A percentile compares a stretch with the other conserved stretches of the same genome.
phyloP scores from a whole-genome alignment of 116 monocot genomes.

The Iris pallida region DNA sequence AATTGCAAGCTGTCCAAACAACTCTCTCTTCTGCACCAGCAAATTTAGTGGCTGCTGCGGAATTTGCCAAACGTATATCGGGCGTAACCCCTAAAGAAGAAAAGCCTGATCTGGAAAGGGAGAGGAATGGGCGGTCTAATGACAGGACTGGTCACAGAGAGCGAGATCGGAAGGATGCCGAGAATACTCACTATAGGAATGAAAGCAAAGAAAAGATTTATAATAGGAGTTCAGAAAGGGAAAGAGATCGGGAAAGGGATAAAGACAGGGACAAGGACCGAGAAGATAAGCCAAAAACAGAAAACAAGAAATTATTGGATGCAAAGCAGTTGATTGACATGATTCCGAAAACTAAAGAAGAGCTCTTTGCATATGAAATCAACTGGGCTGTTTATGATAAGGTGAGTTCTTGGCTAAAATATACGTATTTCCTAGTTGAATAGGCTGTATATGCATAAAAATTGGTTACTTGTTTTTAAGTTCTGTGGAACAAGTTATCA shows the following conservation, averaged over 20 bases:
- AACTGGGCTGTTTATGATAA: conserved; percentile 95
- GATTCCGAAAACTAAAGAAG: conserved; percentile 97
- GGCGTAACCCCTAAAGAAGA: conserved; percentile 62
- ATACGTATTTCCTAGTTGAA: no score
- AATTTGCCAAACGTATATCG: conserved; percentile 90
- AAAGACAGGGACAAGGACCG: no score
- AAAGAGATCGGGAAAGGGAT: conserved; percentile 38
- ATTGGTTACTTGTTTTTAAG: no score
- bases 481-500: no score
- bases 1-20: conserved; percentile 65
- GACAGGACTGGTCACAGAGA: conserved; percentile 58
- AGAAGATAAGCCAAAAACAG: conserved; percentile 48
- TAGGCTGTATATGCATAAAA: no score
- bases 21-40: conserved; percentile 36
- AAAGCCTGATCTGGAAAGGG: conserved; percentile 58
- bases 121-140: conserved; percentile 45
- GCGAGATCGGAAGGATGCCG: conserved; percentile 37
- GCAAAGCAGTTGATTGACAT: conserved; percentile 98
- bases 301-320: conserved; percentile 87
- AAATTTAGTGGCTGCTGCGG: conserved; percentile 82
- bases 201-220: conserved; percentile 57
- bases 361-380: conserved; percentile 82
- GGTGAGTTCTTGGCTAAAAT: conserved; percentile 23
- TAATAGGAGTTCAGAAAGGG: conserved; percentile 44
- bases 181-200: conserved; percentile 30